Conservation (phyloP, 352 stramenopile genomes). For the Phytophthora colocasiae region DNA sequence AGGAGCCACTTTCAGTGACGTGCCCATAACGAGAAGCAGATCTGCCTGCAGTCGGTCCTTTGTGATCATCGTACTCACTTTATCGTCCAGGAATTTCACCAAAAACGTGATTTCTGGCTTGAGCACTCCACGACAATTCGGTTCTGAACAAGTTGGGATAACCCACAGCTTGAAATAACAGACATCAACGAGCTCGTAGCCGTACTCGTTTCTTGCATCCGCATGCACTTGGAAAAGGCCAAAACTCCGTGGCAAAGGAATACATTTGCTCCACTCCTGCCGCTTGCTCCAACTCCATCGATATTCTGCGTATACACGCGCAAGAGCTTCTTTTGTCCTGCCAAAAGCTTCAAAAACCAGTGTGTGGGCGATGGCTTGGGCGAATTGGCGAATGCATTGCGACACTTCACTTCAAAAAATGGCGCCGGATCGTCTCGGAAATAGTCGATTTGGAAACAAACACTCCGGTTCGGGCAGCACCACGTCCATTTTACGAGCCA, state of each 20-base stretch:
- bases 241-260: conserved; percentile 96
- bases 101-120: conserved; percentile 99
- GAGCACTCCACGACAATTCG: conserved; percentile 91
- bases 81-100: conserved; percentile 92
- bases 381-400: conserved; percentile 70
- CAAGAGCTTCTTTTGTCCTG: conserved; percentile 93
- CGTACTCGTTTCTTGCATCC: conserved; percentile 77
- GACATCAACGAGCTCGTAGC: conserved; percentile 61
- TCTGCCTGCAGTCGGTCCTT: conserved; percentile 88
- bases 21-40: conserved; percentile 98
- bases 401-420: conserved; percentile 97
- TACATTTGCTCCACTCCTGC: conserved; percentile 93
- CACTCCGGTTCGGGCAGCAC: conserved; percentile 95
- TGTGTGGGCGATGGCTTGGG: conserved; percentile 94
- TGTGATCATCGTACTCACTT: conserved; percentile 85
- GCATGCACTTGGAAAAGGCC: conserved; percentile 90
- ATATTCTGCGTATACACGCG: conserved; percentile 99
- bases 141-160: conserved; percentile 70
- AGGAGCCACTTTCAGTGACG: conserved; percentile 96
- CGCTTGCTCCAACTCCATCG: conserved; percentile 94
- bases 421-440: conserved; percentile 95
- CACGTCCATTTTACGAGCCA: conserved; percentile 81
- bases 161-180: conserved; percentile 79
- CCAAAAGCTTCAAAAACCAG: conserved; percentile 93
- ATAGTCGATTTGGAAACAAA: conserved; percentile 98